These are phyloP conservation scores for Suillus brevipes DNA, from an alignment of 768 basidiomycete genomes.

Conservation along the genomic window DNA sequence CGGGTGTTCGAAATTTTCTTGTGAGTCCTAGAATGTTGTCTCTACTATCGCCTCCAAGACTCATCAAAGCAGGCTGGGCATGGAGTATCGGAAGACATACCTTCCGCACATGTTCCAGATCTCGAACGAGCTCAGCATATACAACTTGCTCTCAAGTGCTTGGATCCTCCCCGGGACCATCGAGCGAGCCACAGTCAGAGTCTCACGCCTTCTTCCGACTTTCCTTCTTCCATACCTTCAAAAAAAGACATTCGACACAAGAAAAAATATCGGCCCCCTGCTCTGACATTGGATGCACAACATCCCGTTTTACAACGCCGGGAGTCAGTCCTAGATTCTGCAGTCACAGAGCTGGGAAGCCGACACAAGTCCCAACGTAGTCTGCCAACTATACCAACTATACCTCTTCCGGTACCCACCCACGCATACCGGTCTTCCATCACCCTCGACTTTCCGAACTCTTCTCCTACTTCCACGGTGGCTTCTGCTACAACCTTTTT, in stretches of 20 bases:
- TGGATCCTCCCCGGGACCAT: not conserved
- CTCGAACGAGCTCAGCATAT: not conserved
- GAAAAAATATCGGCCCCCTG: not conserved
- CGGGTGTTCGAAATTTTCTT: not conserved
- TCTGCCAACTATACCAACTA: not conserved
- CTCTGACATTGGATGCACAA: not conserved
- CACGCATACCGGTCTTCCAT: not conserved
- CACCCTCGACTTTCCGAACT: not conserved
- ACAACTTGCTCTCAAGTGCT: not conserved
- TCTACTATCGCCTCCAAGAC: not conserved
- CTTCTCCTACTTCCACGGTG: not conserved
- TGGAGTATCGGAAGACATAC: not conserved
- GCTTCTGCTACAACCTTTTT: not conserved
- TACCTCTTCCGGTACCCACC: not conserved
- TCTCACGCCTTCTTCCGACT: not conserved
- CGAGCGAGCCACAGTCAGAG: not conserved
- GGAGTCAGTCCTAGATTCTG: not conserved
- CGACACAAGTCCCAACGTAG: conserved; percentile 1
- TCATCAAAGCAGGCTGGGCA: not conserved
- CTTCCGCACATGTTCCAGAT: not conserved
- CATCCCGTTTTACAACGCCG: not conserved
- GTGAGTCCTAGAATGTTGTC: not conserved
- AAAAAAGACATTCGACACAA: not conserved
- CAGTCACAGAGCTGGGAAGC: not conserved
- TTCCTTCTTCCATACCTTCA: not conserved